Conservation (phyloP, 148 eudicot species). For the Pouteria glomerata region DNA sequence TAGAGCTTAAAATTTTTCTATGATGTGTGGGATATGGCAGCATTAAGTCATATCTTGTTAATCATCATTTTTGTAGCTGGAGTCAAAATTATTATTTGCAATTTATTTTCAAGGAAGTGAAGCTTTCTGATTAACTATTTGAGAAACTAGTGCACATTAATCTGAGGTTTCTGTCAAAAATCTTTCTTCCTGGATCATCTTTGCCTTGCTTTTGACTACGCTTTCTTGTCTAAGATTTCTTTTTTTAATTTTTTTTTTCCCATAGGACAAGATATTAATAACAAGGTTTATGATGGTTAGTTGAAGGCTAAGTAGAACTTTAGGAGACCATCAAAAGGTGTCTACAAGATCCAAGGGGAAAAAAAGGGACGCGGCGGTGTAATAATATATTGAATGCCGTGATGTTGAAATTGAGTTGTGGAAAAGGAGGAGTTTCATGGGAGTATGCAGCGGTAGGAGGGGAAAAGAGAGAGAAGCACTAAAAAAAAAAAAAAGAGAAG, state of each 20-base stretch:
- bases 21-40: background rate
- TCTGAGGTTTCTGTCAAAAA: background rate
- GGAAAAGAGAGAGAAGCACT: slow-evolving; percentile 25
- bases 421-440: slow-evolving; percentile 21
- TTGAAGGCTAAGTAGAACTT: background rate
- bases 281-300: too few relatives aligned
- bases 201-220: background rate
- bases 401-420: slow-evolving; percentile 19
- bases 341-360: background rate
- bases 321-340: background rate
- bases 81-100: background rate
- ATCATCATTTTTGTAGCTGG: too few relatives aligned
- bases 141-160: background rate
- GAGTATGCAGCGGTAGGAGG: slow-evolving; percentile 30
- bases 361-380: background rate
- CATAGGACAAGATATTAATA: too few relatives aligned
- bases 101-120: background rate
- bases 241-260: too few relatives aligned
- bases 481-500: slow-evolving; percentile 25
- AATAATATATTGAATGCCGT: background rate
- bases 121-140: background rate
- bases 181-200: background rate
- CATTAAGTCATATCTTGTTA: background rate
- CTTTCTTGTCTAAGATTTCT: slow-evolving; percentile 4
- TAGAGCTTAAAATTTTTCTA: background rate